These are phyloP conservation scores for Apium graveolens DNA, from an alignment of 129 eudicot genomes.

Conservation along the genomic window DNA sequence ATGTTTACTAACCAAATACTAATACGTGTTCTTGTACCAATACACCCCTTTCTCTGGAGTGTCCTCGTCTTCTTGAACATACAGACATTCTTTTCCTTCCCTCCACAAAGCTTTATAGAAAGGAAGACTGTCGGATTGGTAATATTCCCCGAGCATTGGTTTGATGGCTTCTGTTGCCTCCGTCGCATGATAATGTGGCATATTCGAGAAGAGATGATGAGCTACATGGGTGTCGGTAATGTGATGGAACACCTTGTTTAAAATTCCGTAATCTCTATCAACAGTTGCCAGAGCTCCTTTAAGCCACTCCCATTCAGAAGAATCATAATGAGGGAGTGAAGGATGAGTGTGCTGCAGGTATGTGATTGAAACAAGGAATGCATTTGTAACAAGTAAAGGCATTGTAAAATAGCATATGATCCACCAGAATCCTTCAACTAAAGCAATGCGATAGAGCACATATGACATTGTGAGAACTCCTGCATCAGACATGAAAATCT, in stretches of 20 bases:
- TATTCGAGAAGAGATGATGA: constrained; percentile 13
- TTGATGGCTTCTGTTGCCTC: constrained; percentile 18
- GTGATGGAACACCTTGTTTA: constrained; percentile 15
- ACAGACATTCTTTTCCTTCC: constrained; percentile 15
- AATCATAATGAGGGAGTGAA: constrained; percentile 8
- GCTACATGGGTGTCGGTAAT: constrained; percentile 12
- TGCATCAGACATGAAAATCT: constrained; percentile 9
- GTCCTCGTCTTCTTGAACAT: constrained; percentile 9
- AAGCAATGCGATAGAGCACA: constrained; percentile 2
- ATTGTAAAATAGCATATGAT: background rate
- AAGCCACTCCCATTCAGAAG: constrained; percentile 15
- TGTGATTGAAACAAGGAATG: constrained; percentile 3
- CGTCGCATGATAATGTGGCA: constrained; percentile 17
- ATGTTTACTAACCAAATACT: background rate
- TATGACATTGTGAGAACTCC: background rate
- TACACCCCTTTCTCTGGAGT: constrained; percentile 9
- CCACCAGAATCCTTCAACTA: background rate
- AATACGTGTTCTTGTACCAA: constrained; percentile 16
- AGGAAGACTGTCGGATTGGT: constrained; percentile 15
- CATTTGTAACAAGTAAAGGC: constrained; percentile 8
- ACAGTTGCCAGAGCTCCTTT: constrained; percentile 15
- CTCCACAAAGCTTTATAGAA: constrained; percentile 9
- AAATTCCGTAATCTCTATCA: constrained; percentile 13
- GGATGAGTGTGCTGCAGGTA: constrained; percentile 13
- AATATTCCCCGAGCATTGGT: constrained; percentile 14